These are phyloP conservation scores for Penicillium verhagenii DNA, from an alignment of 495 filamentous ascomycete genomes.

Conservation along the genomic window DNA sequence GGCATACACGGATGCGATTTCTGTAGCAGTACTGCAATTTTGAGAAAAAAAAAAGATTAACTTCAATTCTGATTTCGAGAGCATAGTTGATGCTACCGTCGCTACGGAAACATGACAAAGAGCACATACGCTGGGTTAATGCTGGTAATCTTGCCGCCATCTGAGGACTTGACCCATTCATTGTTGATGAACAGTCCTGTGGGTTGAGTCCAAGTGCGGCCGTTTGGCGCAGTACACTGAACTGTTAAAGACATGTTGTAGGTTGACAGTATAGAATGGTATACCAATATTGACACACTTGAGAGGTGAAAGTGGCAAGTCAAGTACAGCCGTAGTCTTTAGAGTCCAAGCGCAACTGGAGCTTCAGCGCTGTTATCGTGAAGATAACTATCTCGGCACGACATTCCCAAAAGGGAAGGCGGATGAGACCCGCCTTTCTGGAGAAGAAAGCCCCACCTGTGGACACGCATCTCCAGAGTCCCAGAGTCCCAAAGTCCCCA, in stretches of 20 bases:
- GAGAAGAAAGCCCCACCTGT: conserved; percentile 3
- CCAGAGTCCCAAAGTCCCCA: conserved; percentile 15
- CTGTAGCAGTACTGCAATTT: conserved; percentile 60
- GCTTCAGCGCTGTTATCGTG: conserved; percentile 8
- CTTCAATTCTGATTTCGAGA: not conserved
- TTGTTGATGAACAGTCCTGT: conserved; percentile 93
- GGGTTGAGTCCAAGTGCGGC: conserved; percentile 70
- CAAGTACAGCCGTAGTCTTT: conserved; percentile 18
- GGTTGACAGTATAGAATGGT: not conserved
- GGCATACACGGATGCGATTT: conserved; percentile 80
- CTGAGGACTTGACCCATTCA: conserved; percentile 75
- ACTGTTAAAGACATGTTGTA: conserved; percentile 24
- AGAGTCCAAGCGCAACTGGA: conserved; percentile 10
- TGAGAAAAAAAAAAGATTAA: not conserved
- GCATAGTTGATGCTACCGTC: no score
- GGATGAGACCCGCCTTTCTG: conserved; percentile 3
- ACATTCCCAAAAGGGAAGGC: conserved; percentile 22
- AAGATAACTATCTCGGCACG: conserved; percentile 19
- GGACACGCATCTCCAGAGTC: no score
- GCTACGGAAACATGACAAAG: no score
- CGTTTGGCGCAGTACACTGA: conserved; percentile 62
- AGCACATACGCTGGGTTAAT: conserved; percentile 77
- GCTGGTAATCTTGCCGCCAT: conserved; percentile 67
- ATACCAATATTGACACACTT: not conserved
- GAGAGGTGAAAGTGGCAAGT: conserved; percentile 8